Conservation (phyloP, 2,329 filamentous ascomycete species). For the Leptographium lundbergii region DNA sequence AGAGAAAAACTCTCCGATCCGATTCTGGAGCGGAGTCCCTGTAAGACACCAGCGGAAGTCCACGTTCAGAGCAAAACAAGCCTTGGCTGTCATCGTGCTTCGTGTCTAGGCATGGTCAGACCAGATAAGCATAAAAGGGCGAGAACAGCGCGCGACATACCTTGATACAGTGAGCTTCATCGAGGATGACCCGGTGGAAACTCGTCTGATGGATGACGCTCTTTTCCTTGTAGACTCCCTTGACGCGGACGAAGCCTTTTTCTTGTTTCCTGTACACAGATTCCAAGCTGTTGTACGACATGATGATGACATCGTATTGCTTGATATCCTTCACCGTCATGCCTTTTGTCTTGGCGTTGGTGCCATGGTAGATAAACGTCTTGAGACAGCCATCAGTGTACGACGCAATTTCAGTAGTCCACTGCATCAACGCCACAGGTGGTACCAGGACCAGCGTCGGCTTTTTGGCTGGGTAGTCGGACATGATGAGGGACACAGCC, state of each 20-base stretch:
- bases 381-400: constrained; percentile 84
- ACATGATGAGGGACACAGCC: constrained; percentile 96
- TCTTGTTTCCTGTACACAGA: constrained; percentile 86
- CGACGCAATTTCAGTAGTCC: constrained; percentile 68
- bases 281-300: constrained; percentile 88
- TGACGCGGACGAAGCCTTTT: constrained; percentile 75
- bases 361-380: constrained; percentile 81
- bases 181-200: constrained; percentile 85
- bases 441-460: constrained; percentile 84
- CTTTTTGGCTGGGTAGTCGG: constrained; percentile 73
- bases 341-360: constrained; percentile 69
- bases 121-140: too few species aligned
- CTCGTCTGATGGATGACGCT: constrained; percentile 72
- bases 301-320: constrained; percentile 87
- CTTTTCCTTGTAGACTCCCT: constrained; percentile 67
- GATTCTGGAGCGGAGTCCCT: constrained; percentile 90
- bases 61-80: constrained; percentile 82
- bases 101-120: constrained; percentile 34
- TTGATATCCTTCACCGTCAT: constrained; percentile 63
- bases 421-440: constrained; percentile 91
- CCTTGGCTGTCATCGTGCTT: constrained; percentile 83
- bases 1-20: constrained; percentile 95
- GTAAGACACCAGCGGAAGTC: constrained; percentile 92
- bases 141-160: constrained; percentile 19
- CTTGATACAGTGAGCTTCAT: constrained; percentile 82